Evolutionary conservation across 352 stramenopile species (phyloP).

Genomic region (Albugo laibachii): DNA sequence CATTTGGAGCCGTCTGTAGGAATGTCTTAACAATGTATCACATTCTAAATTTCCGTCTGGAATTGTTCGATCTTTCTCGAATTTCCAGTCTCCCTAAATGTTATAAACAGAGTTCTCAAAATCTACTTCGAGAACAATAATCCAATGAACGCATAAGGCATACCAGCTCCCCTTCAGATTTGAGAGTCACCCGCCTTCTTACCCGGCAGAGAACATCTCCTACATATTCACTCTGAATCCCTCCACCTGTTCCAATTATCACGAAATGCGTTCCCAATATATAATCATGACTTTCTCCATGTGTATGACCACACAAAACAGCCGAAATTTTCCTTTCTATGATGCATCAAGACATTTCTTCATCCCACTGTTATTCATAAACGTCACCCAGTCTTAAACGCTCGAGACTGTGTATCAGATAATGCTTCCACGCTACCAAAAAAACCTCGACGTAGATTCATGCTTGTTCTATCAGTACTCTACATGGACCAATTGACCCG

Average conservation of each 20-base stretch:
- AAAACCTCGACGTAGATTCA: too few relatives aligned
- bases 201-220: slow-evolving; percentile 40
- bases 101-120: slow-evolving; percentile 50
- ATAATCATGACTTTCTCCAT: slow-evolving; percentile 10
- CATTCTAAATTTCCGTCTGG: slow-evolving; percentile 26
- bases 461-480: too few relatives aligned
- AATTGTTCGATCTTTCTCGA: slow-evolving; percentile 28
- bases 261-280: slow-evolving; percentile 47
- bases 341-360: slow-evolving; percentile 40
- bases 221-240: slow-evolving; percentile 59
- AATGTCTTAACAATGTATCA: slow-evolving; percentile 62
- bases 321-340: slow-evolving; percentile 8
- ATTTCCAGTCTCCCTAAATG: slow-evolving; percentile 42
- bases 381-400: too few relatives aligned
- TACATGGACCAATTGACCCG: too few relatives aligned
- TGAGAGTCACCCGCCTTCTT: slow-evolving; percentile 18
- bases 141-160: slow-evolving; percentile 51
- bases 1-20: slow-evolving; percentile 14
- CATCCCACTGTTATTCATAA: slow-evolving; percentile 16
- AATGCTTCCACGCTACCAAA: too few relatives aligned
- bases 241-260: slow-evolving; percentile 51
- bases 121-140: slow-evolving; percentile 32
- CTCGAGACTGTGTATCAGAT: too few relatives aligned
- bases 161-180: slow-evolving; percentile 15
- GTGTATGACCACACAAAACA: slow-evolving; percentile 10